Base-by-base conservation (phyloP, 371 early-diverging fungal genomes). In the Haplosporangium sp. region DNA sequence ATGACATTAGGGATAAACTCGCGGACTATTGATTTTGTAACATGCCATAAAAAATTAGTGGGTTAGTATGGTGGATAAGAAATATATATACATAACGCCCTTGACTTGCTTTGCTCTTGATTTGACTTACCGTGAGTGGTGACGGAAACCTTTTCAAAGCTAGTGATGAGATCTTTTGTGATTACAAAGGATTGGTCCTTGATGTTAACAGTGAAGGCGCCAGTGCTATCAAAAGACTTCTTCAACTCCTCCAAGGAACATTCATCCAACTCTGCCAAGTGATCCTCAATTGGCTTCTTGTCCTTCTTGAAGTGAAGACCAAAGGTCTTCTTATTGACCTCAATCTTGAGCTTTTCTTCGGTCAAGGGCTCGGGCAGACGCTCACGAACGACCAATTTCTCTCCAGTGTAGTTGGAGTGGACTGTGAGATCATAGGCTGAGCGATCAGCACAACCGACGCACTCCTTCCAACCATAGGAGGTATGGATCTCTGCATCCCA, bases 401-500 rank as follows among this genome's bases (percentile, higher is more conserved):
- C 94, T 65, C 95, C 95, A 74, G 99, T 98, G 67, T 89, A 89
- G 69, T 91, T 90, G 38, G 96, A 86, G 87, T 99, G 99, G 34
- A 94, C 95, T 13, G 96, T 94, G 76, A 99, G 88, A 84, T 99
- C 99, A 84, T 95, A 99, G 60, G 98, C 99, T 4, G 98, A 96
- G 69, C 99, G 95, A 85, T 99, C 99, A 63, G 99, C 99, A 86
- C 99, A 99, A 61, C 99, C 99, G 68, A 99, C 99, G 85, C 99
- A 99, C 86, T 99, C 99, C 84, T 99, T 95, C 99, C 99, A 99
- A 65, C 99, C 99, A 88, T 94, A 95, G 77, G 93, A 93, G 74
- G 91, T 94, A 72, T 94, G 85, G 81, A 98, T 97, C 86, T 98
- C 99, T 62, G 98, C 98, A 85, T 98, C 99, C 98, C 98, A 98